These are phyloP conservation scores for Yamadazyma triangularis DNA, from an alignment of 1,139 yeast genomes.

Conservation along the genomic window DNA sequence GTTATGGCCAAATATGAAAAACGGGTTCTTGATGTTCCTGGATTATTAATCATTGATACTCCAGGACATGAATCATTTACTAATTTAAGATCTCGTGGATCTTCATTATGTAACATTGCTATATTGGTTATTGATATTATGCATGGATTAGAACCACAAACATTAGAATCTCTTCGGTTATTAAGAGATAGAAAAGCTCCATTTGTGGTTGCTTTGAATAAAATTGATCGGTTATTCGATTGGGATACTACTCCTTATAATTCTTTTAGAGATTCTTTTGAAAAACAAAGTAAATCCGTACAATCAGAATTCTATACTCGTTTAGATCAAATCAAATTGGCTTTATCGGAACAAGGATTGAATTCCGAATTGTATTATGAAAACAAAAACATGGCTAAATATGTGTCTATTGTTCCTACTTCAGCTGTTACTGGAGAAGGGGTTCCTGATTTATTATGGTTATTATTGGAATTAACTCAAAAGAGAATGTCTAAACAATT, in stretches of 20 bases:
- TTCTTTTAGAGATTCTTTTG: slow-evolving; percentile 91
- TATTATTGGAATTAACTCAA: slow-evolving; percentile 91
- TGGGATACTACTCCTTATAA: slow-evolving; percentile 91
- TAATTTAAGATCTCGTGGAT: slow-evolving; percentile 97
- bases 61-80: slow-evolving; percentile 99
- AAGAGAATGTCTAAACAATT: slow-evolving; percentile 98
- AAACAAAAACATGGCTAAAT: slow-evolving; percentile 87
- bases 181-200: slow-evolving; percentile 98
- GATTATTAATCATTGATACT: slow-evolving; percentile 92
- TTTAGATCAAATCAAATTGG: slow-evolving; percentile 79
- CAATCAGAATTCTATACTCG: slow-evolving; percentile 91
- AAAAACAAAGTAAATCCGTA: slow-evolving; percentile 76
- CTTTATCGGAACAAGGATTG: slow-evolving; percentile 96
- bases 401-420: slow-evolving; percentile 95
- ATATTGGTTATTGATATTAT: slow-evolving; percentile 95
- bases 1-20: slow-evolving; percentile 87
- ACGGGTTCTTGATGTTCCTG: slow-evolving; percentile 90
- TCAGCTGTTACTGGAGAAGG: slow-evolving; percentile 99
- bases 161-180: slow-evolving; percentile 86
- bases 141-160: slow-evolving; percentile 99
- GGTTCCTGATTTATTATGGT: slow-evolving; percentile 97
- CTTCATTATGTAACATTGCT: slow-evolving; percentile 98
- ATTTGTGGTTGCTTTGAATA: slow-evolving; percentile 91
- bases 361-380: slow-evolving; percentile 95
- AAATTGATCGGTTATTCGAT: slow-evolving; percentile 93